Evolutionary conservation across 352 stramenopile genomes (phyloP), one percentile per base, ranked within the genome.

Genomic region (Globisporangium rhizosaccharum): DNA sequence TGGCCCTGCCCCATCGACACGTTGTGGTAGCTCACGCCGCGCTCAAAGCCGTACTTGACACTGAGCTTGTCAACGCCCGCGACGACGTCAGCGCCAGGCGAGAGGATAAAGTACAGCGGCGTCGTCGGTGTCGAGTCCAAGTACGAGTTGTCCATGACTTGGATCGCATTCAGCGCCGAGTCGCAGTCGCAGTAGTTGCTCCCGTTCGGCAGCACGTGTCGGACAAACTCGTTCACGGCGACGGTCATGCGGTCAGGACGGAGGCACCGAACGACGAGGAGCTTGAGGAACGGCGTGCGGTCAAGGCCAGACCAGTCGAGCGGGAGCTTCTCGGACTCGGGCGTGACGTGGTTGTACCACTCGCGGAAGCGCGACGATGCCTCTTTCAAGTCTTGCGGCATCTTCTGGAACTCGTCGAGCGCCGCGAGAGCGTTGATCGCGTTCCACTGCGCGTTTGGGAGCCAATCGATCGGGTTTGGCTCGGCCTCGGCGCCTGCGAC

Each of bases 1-100:
- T 97, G 91, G 0, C 96, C 96, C 76, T 99, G 96, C 3, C 96
- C 96, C 95, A 99, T 98, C 44, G 89, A 98, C 49, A 99, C 94
- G 63, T 98, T 99, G 70, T 98, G 92, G 68, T 99, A 99, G 47
- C 87, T 97, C 56, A 97, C 83, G 51, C 96, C 95, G 60, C 96
- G 97, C 59, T 98, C 90, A 51, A 98, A 97, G 33, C 90, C 92
- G 73, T 98, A 97, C 64, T 98, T 98, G 18, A 92, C 67, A 12
- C 94, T 97, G 42, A 98, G 86, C 50, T 94, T 90, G 62, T 99
- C 96, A 28, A 99, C 75, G 47, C 97, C 92, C 0, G 87, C 91
- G 37, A 98, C 93, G 15, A 99, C 93, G 69, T 99, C 97, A 0
- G 95, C 96, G 37, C 93, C 96, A 6, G 95, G 94, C 25, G 89